A percentile compares a stretch with the other conserved stretches of the same genome.
Evolutionary conservation across 805 yeast genomes (phyloP).

Genomic region (Wickerhamiella siamensis): DNA sequence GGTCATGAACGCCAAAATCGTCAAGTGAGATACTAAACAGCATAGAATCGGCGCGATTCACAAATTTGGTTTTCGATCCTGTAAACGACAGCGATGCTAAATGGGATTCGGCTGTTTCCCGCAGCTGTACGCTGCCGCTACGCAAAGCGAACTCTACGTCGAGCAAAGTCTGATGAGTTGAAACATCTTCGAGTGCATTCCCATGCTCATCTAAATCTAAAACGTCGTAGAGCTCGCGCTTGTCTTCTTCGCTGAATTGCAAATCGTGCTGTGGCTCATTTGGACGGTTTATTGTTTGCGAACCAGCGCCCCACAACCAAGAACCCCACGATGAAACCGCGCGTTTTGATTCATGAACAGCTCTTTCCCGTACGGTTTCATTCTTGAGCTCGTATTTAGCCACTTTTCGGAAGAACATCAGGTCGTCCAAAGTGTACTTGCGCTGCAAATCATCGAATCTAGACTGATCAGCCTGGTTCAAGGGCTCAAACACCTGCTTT

Average conservation of each 20-base stretch:
- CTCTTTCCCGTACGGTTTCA: constrained; percentile 29
- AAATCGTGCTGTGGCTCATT: constrained; percentile 15
- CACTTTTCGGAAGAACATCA: constrained; percentile 69
- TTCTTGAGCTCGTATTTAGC: constrained; percentile 54
- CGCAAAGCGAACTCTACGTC: constrained; percentile 54
- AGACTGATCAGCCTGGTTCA: constrained; percentile 23
- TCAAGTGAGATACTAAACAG: constrained; percentile 57
- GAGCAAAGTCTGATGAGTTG: constrained; percentile 32
- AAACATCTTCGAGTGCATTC: constrained; percentile 22
- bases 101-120: constrained; percentile 25
- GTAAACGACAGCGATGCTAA: constrained; percentile 72
- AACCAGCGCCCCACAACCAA: constrained; percentile 15
- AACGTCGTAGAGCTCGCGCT: constrained; percentile 80
- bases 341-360: constrained; percentile 10
- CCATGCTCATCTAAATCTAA: constrained; percentile 68
- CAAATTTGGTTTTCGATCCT: constrained; percentile 59
- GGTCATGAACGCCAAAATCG: constrained; percentile 78
- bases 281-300: background rate
- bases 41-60: constrained; percentile 68
- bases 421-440: constrained; percentile 56
- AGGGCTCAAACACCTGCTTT: constrained; percentile 30
- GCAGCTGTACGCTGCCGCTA: constrained; percentile 63
- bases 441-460: constrained; percentile 42
- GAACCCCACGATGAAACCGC: constrained; percentile 15
- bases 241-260: constrained; percentile 68